Evolutionary conservation across 768 basidiomycete genomes (phyloP), one percentile per base, ranked within the genome.

Genomic region (Lactarius tabidus): DNA sequence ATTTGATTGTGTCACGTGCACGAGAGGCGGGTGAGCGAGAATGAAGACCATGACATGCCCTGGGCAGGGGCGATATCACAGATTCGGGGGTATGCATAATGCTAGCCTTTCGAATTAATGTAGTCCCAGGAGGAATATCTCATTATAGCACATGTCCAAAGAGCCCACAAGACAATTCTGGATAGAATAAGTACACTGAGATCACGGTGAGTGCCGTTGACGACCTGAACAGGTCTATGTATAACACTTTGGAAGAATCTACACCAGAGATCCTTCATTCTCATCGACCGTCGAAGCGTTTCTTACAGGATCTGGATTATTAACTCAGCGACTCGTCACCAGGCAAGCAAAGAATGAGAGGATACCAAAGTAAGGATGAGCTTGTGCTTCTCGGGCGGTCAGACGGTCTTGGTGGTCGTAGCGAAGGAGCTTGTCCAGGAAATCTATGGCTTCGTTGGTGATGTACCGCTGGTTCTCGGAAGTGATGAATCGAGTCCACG

Each of bases 351-450:
- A 59, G 60, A 60, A 58, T 60, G 26, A 70, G 35, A 48, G 18
- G 79, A 65, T 71, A 91, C 91, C 90, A 73, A 98, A 98, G 78
- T 97, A 98, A n/a, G 89, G 82, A 71, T 97, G 95, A 20, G 80
- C 81, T 74, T 96, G 94, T 7, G 93, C 93, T 76, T 98, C 96
- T 67, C 87, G 86, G 59, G 96, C 96, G 8, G 96, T 98, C 64
- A 98, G 81, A 60, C 96, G 87, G 74, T 96, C 95, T 79, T 97
- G 95, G 74, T 98, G 96, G 74, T 98, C 96, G 76, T 98, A 98
- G 60, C 93, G 88, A 74, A 97, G 82, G 39, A 98, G 83, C 77
- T 95, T 95, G 78, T 98, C 96, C 66, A 98, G 78, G 72, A 98
- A 88, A 79, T 97, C 95, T 71, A 98, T 91, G 38, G 95, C 96